These are phyloP conservation scores for Akanthomyces muscarius DNA, from an alignment of 2,329 filamentous ascomycete genomes.

Conservation along the genomic window DNA sequence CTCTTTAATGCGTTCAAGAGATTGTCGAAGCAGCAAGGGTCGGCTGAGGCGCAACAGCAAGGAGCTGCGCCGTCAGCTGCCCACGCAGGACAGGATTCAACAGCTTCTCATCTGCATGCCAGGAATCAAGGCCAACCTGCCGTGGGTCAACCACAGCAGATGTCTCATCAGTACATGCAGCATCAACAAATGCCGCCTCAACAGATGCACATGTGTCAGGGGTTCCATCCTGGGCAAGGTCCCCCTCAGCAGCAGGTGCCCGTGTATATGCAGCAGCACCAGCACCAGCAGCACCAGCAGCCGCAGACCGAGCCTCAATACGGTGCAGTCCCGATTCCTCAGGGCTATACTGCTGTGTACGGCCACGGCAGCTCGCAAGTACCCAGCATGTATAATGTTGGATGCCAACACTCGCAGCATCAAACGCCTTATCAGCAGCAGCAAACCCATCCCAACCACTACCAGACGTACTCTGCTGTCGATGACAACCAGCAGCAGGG, in stretches of 20 bases:
- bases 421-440: constrained; percentile 1
- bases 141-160: neutral
- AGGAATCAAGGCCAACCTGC: neutral
- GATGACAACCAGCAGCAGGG: neutral
- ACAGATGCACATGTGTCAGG: neutral
- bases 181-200: neutral
- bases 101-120: neutral
- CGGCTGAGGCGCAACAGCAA: constrained; percentile 1
- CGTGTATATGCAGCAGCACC: constrained; percentile 11
- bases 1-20: constrained; percentile 32
- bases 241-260: constrained; percentile 17
- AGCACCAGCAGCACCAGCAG: constrained; percentile 12
- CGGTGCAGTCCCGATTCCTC: constrained; percentile 10
- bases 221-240: neutral
- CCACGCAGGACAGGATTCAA: neutral
- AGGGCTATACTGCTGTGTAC: constrained; percentile 10
- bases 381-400: constrained; percentile 1
- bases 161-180: neutral
- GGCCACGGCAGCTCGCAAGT: constrained; percentile 3
- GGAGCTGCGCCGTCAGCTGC: neutral
- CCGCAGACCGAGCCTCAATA: constrained; percentile 16
- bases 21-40: constrained; percentile 28
- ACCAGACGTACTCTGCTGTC: neutral
- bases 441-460: neutral
- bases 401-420: neutral